Evolutionary conservation across 1,139 yeast species (phyloP), one percentile per base, ranked within the genome.

Genomic region (Spencermartinsiella ligniputridi): DNA sequence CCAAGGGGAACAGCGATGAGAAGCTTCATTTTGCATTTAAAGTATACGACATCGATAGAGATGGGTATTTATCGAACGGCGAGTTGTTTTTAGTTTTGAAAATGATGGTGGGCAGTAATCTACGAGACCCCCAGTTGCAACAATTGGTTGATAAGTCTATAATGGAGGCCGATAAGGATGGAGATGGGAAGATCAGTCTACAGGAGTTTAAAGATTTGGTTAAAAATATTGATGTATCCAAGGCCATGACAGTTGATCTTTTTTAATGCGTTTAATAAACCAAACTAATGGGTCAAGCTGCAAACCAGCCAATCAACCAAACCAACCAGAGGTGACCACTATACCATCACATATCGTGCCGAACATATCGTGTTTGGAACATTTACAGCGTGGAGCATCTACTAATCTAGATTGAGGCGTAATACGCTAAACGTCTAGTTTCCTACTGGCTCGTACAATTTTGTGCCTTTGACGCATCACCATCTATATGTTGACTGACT

Each of bases 111-210:
- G 98, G 97, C 2, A 83, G 81, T 57, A 90, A 92, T 59, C 69
- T 94, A 48, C 84, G 81, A 52, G 95, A 87, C 49, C 81, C 78
- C 32, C 97, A 92, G 60, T 72, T 94, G 51, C 99, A 94, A 64
- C 98, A 92, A 64, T 79, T 90, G 48, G 97, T 90, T 13, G 98
- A 94, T 63, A 81, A 94, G 65, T 89, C 98, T 1, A 88, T 94
- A 55, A 81, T 89, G 83, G 97, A 92, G 63, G 94, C 94, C 32
- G 99, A 94, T 61, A 62, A 67, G 34, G 97, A 94, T 59, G 95
- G 95, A 1, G 97, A 90, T 60, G 96, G 97, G 1, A 79, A 77
- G 56, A 70, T 94, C 49, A 82, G 84, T 51, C 92, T 89, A 62
- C 90, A 80, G 35, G 99, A 94, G 70, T 94, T 92, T 64, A 79